Percentiles rank a stretch among this genome's conserved stretches.
These are phyloP conservation scores for Vitis hybrid DNA, from an alignment of 177 flowering plant species.

Conservation along the genomic window DNA sequence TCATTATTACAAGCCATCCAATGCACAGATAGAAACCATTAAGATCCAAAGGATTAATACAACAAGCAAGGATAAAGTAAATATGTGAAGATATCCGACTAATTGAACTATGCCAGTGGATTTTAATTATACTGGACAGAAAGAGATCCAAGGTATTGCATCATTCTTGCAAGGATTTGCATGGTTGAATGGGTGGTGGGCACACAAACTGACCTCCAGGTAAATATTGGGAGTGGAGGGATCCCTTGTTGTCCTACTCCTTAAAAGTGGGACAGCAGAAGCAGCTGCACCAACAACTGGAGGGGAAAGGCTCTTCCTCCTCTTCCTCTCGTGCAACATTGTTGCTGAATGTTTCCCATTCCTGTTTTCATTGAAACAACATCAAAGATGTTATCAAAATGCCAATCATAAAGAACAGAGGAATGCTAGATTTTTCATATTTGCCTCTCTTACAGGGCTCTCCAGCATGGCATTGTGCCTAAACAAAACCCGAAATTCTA, in stretches of 20 bases:
- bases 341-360: too few relatives aligned
- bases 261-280: conserved; percentile 22
- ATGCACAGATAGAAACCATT: neutral
- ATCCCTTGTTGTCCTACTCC: conserved; percentile 16
- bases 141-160: neutral
- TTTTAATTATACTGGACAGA: neutral
- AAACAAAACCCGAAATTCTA: too few relatives aligned
- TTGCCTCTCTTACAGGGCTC: too few relatives aligned
- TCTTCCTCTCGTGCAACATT: too few relatives aligned
- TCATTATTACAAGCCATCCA: neutral
- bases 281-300: neutral
- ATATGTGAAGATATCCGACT: neutral
- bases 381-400: too few relatives aligned
- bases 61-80: neutral
- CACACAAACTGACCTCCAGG: conserved; percentile 20
- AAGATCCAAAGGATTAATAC: neutral
- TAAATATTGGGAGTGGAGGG: conserved; percentile 16
- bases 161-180: too few relatives aligned
- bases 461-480: too few relatives aligned
- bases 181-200: too few relatives aligned
- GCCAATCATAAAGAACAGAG: too few relatives aligned
- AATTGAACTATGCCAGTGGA: neutral
- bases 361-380: too few relatives aligned
- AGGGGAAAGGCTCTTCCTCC: too few relatives aligned
- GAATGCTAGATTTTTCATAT: too few relatives aligned